These are phyloP conservation scores for Beta vulgaris DNA, from an alignment of 148 eudicot species.

Conservation along the genomic window DNA sequence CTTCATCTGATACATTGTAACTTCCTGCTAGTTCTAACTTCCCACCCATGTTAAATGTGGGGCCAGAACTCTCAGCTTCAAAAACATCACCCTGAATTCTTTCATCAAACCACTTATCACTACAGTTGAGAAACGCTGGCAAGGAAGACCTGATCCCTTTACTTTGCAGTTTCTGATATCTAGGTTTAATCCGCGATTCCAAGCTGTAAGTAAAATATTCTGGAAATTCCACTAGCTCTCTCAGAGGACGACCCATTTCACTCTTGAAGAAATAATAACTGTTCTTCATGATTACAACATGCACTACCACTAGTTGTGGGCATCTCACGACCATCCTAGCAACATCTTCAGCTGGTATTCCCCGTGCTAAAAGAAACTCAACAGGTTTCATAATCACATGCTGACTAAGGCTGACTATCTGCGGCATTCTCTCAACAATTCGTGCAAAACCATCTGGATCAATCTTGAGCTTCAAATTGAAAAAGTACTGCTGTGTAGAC, in stretches of 20 bases:
- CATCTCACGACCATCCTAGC: slow-evolving; percentile 82
- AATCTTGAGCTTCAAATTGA: slow-evolving; percentile 82
- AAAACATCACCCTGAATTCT: slow-evolving; percentile 61
- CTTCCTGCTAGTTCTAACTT: slow-evolving; percentile 71
- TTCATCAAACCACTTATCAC: slow-evolving; percentile 87
- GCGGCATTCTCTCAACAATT: slow-evolving; percentile 82
- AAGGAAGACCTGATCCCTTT: slow-evolving; percentile 74
- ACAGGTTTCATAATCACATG: slow-evolving; percentile 77
- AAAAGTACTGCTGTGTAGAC: slow-evolving; percentile 82
- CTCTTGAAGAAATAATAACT: slow-evolving; percentile 91
- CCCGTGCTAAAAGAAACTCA: slow-evolving; percentile 66
- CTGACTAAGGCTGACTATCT: slow-evolving; percentile 79
- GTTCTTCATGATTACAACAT: slow-evolving; percentile 78
- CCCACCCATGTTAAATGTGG: slow-evolving; percentile 84
- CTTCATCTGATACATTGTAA: slow-evolving; percentile 56
- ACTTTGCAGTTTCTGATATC: slow-evolving; percentile 62
- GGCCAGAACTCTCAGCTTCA: slow-evolving; percentile 59
- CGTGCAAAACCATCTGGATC: slow-evolving; percentile 88
- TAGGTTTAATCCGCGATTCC: slow-evolving; percentile 83
- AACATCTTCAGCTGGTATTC: slow-evolving; percentile 52
- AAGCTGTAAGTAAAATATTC: slow-evolving; percentile 93
- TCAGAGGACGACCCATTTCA: slow-evolving; percentile 82
- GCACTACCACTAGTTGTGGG: slow-evolving; percentile 72
- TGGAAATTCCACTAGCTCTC: slow-evolving; percentile 86
- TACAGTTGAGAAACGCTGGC: slow-evolving; percentile 86